These are phyloP conservation scores for Vitis hybrid DNA, from an alignment of 177 flowering plant genomes.

Conservation along the genomic window DNA sequence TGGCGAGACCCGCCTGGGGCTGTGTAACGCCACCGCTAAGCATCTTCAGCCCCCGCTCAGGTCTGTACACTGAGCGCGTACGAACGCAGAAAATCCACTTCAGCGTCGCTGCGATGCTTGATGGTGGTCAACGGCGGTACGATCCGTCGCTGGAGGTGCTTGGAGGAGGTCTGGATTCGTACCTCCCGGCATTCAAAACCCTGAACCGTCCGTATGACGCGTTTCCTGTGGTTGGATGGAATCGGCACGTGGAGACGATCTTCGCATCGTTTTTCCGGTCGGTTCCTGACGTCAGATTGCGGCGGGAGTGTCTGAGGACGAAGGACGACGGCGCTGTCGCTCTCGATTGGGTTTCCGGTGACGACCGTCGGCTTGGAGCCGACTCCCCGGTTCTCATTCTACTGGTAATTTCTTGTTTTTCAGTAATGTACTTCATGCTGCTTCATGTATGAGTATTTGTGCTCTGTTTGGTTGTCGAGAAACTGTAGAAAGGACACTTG, in stretches of 20 bases:
- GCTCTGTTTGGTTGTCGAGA: too few relatives aligned
- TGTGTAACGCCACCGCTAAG: constrained; percentile 15
- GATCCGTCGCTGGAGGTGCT: constrained; percentile 58
- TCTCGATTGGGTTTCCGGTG: constrained; percentile 90
- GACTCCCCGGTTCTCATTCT: constrained; percentile 77
- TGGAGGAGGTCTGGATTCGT: constrained; percentile 52
- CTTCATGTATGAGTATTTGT: background rate
- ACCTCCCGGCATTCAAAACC: constrained; percentile 40
- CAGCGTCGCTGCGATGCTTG: background rate
- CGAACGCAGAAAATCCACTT: too few relatives aligned
- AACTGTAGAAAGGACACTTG: background rate
- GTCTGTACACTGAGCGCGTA: background rate
- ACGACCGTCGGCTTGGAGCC: constrained; percentile 42
- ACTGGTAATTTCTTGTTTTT: constrained; percentile 44
- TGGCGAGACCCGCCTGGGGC: constrained; percentile 26
- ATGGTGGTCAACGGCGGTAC: background rate
- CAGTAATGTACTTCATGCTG: background rate
- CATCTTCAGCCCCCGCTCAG: background rate
- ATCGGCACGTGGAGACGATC: constrained; percentile 87
- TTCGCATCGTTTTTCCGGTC: constrained; percentile 79
- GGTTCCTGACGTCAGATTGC: constrained; percentile 54
- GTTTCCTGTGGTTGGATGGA: constrained; percentile 65
- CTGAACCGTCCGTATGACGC: constrained; percentile 55
- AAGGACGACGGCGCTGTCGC: constrained; percentile 69
- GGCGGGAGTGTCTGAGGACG: constrained; percentile 76